Percentiles rank a stretch among this genome's conserved stretches.
phyloP scores from a whole-genome alignment of 441 rosid genomes.

The Capsella rubella region DNA sequence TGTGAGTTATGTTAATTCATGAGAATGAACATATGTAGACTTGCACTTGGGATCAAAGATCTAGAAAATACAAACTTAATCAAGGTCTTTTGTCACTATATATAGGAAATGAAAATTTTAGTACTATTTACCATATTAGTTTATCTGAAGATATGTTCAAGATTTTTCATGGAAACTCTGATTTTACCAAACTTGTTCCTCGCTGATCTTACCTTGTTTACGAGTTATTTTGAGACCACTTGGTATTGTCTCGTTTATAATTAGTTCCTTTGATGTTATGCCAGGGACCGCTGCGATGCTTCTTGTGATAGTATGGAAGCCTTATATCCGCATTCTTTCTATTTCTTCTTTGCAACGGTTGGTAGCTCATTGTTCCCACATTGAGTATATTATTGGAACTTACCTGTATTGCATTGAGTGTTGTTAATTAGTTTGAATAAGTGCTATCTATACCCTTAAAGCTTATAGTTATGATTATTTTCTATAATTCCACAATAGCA shows the following conservation, averaged over 20 bases:
- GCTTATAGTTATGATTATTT: too few relatives aligned
- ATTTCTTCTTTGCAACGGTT: conserved; percentile 75
- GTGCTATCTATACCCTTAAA: background rate
- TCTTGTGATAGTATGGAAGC: conserved; percentile 84
- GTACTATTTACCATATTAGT: background rate
- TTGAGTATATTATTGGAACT: conserved; percentile 8
- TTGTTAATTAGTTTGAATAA: conserved; percentile 3
- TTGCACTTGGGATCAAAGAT: background rate
- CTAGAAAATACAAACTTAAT: background rate
- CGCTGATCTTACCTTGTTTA: background rate
- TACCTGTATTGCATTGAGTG: background rate
- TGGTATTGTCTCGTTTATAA: background rate
- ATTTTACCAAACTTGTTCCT: conserved; percentile 6
- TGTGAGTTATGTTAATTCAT: background rate
- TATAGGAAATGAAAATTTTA: background rate
- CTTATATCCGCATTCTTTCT: conserved; percentile 72
- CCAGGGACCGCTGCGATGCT: conserved; percentile 95
- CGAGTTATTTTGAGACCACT: background rate
- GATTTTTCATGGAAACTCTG: background rate
- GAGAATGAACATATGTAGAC: background rate
- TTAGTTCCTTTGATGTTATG: conserved; percentile 13
- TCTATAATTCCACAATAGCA: background rate
- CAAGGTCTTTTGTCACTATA: background rate
- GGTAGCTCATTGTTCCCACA: conserved; percentile 4
- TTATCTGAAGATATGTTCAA: background rate